phyloP scores from a whole-genome alignment of 768 basidiomycete species.

The Coprinellus aureogranulatus region DNA sequence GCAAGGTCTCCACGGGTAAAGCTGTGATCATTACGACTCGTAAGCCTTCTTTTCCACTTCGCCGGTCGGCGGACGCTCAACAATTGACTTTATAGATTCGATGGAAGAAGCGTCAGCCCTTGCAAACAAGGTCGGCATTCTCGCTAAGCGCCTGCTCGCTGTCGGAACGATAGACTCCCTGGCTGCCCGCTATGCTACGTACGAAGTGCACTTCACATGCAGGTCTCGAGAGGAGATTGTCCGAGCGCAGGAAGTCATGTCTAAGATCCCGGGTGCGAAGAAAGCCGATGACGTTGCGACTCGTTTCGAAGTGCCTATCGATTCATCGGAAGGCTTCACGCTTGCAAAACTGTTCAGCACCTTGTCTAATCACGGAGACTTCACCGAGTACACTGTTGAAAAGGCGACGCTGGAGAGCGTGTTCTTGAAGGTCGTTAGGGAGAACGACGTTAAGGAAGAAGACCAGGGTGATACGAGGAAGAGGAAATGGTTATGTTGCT shows the following conservation, averaged over 20 bases:
- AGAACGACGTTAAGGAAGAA: slow-evolving; percentile 55
- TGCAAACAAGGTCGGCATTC: slow-evolving; percentile 72
- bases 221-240: slow-evolving; percentile 58
- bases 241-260: slow-evolving; percentile 60
- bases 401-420: slow-evolving; percentile 69
- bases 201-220: slow-evolving; percentile 75
- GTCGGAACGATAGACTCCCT: slow-evolving; percentile 65
- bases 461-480: slow-evolving; percentile 22
- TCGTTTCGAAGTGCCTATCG: slow-evolving; percentile 69
- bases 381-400: slow-evolving; percentile 69
- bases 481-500: slow-evolving; percentile 15
- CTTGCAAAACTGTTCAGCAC: slow-evolving; percentile 59
- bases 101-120: slow-evolving; percentile 85
- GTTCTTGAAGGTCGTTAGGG: slow-evolving; percentile 67
- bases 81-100: slow-evolving; percentile 45
- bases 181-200: slow-evolving; percentile 64
- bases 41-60: slow-evolving; percentile 28
- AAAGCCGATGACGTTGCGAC: slow-evolving; percentile 75
- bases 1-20: slow-evolving; percentile 63
- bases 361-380: slow-evolving; percentile 50
- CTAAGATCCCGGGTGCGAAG: slow-evolving; percentile 55
- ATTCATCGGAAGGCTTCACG: slow-evolving; percentile 37
- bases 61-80: background rate
- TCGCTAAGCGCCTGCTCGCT: slow-evolving; percentile 70
- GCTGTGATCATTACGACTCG: slow-evolving; percentile 73